Percentiles rank a stretch among this genome's conserved stretches.
Conservation (phyloP, 345 rosid genomes). For the Geranium brycei region DNA sequence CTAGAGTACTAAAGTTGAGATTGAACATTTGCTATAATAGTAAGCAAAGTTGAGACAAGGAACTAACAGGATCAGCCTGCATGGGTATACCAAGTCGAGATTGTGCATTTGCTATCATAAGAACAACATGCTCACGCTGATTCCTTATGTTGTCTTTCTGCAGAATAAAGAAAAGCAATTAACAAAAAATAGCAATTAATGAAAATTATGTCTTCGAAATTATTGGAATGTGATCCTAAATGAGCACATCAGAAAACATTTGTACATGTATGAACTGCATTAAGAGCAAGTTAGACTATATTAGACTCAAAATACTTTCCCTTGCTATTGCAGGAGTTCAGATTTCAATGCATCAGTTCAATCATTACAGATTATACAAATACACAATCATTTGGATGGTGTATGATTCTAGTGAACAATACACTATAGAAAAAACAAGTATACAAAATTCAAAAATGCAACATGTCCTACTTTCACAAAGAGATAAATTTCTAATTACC, state of each 20-base stretch:
- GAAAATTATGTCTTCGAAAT: not conserved
- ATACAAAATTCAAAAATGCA: not conserved
- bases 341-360: not conserved
- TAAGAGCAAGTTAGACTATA: no score
- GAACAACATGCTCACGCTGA: conserved; percentile 90
- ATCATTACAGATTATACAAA: not conserved
- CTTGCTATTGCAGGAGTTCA: not conserved
- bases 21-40: not conserved
- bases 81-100: conserved; percentile 53
- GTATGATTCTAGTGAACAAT: not conserved
- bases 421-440: no score
- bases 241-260: not conserved
- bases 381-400: not conserved
- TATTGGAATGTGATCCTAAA: not conserved
- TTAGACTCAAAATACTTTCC: not conserved
- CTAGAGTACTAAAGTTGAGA: not conserved
- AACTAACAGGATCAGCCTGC: conserved; percentile 73
- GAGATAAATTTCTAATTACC: not conserved
- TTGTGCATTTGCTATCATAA: conserved; percentile 77
- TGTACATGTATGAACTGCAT: not conserved
- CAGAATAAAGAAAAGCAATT: conserved; percentile 9
- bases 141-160: conserved; percentile 88
- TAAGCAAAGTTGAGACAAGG: conserved; percentile 2
- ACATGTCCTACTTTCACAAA: no score
- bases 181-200: conserved; percentile 1